Conservation (phyloP, 805 yeast genomes). For the Starmerella floricola region DNA sequence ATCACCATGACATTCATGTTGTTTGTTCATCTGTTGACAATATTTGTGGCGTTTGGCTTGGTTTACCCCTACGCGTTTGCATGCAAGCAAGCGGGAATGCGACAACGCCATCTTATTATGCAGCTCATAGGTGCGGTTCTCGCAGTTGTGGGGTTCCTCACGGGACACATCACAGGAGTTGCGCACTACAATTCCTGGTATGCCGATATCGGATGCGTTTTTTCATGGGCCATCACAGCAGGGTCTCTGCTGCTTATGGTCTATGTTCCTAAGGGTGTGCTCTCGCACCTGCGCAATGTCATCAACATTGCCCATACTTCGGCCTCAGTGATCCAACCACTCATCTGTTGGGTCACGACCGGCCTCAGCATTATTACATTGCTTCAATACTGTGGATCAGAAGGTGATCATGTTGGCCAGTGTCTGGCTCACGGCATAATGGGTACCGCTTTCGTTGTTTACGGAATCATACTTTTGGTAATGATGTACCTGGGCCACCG, state of each 20-base stretch:
- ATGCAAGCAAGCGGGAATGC: conserved; percentile 30
- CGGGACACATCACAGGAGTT: conserved; percentile 31
- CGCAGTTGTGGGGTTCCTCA: conserved; percentile 31
- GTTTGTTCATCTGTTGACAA: conserved; percentile 28
- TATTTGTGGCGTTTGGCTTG: conserved; percentile 31
- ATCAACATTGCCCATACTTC: conserved; percentile 27
- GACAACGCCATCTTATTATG: conserved; percentile 30
- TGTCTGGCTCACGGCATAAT: conserved; percentile 94
- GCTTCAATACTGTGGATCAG: conserved; percentile 74
- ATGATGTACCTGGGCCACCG: conserved; percentile 61
- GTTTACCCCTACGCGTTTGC: conserved; percentile 33
- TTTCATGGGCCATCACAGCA: conserved; percentile 26
- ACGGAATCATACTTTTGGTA: conserved; percentile 58
- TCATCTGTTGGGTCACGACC: conserved; percentile 62
- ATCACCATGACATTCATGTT: conserved; percentile 16
- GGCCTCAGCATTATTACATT: conserved; percentile 74
- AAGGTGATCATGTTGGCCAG: conserved; percentile 65
- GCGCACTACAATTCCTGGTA: conserved; percentile 29
- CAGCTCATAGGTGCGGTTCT: conserved; percentile 29
- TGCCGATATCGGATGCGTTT: conserved; percentile 28
- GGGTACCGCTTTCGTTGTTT: conserved; percentile 78
- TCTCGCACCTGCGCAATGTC: conserved; percentile 26
- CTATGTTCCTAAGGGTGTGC: conserved; percentile 30
- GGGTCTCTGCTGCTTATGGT: conserved; percentile 31
- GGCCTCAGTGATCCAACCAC: conserved; percentile 30